Evolutionary conservation across 257 asterid species (phyloP), one percentile per base, ranked within the genome.

Genomic region (Gentiana dahurica): DNA sequence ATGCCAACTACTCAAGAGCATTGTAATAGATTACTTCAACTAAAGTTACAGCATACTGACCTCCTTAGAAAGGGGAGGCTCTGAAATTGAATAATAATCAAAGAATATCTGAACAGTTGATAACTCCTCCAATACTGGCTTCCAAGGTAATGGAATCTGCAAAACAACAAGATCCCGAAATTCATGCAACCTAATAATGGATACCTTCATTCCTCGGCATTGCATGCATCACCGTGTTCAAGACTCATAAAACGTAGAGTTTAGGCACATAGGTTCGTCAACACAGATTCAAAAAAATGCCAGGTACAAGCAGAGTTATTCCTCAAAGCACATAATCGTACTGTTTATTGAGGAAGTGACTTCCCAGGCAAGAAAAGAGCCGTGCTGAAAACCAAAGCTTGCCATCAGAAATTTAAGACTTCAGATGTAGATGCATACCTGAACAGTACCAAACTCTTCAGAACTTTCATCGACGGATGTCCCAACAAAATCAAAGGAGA

Each of bases 381-480:
- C n/a, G 43, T 2, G 34, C 41, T 9, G 6, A 9, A 12, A 48
- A 7, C 35, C 37, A 35, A 35, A 3, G 55, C 4, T 10, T 8
- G 54, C 36, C 34, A 33, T 46, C 48, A 51, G 52, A 35, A 33
- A 43, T 49, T 59, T 51, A 37, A 63, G 4, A 36, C 2, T 32
- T 36, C 13, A 58, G 37, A 7, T 35, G 54, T n/a, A 8, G 24
- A 36, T 33, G 13, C 13, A 50, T 61, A 90, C 97, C 98, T 88
- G 98, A 62, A 92, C 85, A 61, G 96, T 88, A 64, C 95, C 96
- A 69, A 92, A 85, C 72, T 92, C 98, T 74, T 92, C 98, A 37
- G 98, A 83, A 72, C 94, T 88, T 77, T 92, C 98, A 75, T 92
- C 98, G 68, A 85, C 73, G 34, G 98, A 75, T 45, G 97, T 85